Percentiles rank a stretch among this genome's conserved stretches.
phyloP scores from a whole-genome alignment of 192 early-diverging fungal genomes.

The Entrophospora sp. region DNA sequence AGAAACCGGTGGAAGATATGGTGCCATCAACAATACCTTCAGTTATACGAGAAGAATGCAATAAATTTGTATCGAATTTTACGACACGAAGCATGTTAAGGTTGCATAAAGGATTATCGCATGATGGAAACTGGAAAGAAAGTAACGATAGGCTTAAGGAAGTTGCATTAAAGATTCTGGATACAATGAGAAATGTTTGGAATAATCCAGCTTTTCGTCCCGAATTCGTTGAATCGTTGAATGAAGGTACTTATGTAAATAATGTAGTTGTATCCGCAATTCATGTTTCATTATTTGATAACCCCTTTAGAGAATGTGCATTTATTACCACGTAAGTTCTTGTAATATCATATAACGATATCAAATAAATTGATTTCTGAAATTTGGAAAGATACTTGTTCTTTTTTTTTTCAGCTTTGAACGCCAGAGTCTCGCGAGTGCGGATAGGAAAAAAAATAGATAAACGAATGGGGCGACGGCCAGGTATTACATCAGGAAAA shows the following conservation, averaged over 20 bases:
- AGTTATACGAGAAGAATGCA: not conserved
- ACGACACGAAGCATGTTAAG: not conserved
- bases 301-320: constrained; percentile 2
- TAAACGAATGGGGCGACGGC: not conserved
- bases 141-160: not conserved
- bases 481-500: too few species aligned
- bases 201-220: not conserved
- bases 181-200: not conserved
- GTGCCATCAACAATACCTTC: not conserved
- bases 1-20: not conserved
- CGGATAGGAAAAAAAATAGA: not conserved
- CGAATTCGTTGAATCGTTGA: not conserved
- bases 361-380: not conserved
- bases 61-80: constrained; percentile 11
- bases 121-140: not conserved
- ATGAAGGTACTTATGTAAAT: constrained; percentile 1
- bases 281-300: not conserved
- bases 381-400: not conserved
- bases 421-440: not conserved
- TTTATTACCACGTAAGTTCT: constrained; percentile 7
- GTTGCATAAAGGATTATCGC: not conserved
- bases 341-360: not conserved
- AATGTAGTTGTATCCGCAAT: not conserved
- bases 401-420: not conserved
- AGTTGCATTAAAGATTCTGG: constrained; percentile 4